These are phyloP conservation scores for Penicillium chermesinum DNA, from an alignment of 495 filamentous ascomycete genomes.

Conservation along the genomic window DNA sequence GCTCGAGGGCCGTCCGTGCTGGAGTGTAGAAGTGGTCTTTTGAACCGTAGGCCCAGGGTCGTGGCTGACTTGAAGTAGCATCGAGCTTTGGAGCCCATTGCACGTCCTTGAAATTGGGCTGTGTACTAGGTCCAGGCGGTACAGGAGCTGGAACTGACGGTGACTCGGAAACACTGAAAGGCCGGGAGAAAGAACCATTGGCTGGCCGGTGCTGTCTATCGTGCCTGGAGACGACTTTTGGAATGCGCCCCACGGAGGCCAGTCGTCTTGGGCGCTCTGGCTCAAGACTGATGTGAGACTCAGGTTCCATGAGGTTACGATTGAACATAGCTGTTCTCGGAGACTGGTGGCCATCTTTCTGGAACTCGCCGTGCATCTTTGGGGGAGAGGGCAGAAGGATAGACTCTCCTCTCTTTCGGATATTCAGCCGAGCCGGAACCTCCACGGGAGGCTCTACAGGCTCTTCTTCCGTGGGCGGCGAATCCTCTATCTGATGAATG, in stretches of 20 bases:
- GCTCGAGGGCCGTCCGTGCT: slow-evolving; percentile 28
- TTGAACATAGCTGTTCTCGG: slow-evolving; percentile 40
- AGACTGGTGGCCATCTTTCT: slow-evolving; percentile 31
- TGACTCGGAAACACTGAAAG: slow-evolving; percentile 52
- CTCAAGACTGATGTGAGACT: slow-evolving; percentile 18
- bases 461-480: slow-evolving; percentile 40
- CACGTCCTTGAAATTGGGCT: slow-evolving; percentile 22
- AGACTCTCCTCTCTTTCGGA: slow-evolving; percentile 43
- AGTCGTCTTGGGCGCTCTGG: slow-evolving; percentile 44
- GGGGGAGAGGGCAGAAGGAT: slow-evolving; percentile 53
- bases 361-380: slow-evolving; percentile 41
- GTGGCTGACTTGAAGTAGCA: slow-evolving; percentile 14
- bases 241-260: slow-evolving; percentile 84
- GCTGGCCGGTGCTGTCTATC: slow-evolving; percentile 65
- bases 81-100: slow-evolving; percentile 17
- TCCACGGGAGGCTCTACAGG: slow-evolving; percentile 18
- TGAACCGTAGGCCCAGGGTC: slow-evolving; percentile 23
- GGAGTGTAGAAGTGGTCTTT: slow-evolving; percentile 37
- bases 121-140: slow-evolving; percentile 9
- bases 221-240: slow-evolving; percentile 69
- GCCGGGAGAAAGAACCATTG: slow-evolving; percentile 79
- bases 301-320: slow-evolving; percentile 15
- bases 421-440: slow-evolving; percentile 28
- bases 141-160: slow-evolving; percentile 17
- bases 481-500: slow-evolving; percentile 54